phyloP scores from a whole-genome alignment of 2,329 filamentous ascomycete genomes.

The Graphiopsis chlorocephala region DNA sequence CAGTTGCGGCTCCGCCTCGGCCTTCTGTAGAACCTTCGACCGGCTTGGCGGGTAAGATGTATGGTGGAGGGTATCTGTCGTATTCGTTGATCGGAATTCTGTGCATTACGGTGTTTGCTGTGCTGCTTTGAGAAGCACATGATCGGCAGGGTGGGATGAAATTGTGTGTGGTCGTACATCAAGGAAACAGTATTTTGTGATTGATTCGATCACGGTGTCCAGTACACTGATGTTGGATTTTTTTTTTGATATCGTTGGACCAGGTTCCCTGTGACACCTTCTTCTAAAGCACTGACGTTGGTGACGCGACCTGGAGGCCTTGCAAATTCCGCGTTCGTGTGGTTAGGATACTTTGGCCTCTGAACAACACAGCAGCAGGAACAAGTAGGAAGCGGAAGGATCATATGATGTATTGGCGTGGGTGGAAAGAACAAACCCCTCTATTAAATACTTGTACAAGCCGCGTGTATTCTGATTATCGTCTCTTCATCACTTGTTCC shows the following conservation, averaged over 20 bases:
- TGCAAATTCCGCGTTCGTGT: neutral
- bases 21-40: neutral
- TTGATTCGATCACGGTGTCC: neutral
- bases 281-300: neutral
- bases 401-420: neutral
- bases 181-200: fast-evolving
- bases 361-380: neutral
- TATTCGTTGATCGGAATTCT: neutral
- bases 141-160: neutral
- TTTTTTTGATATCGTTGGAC: neutral
- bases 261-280: neutral
- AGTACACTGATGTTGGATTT: neutral
- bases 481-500: neutral
- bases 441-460: neutral
- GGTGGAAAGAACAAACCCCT: neutral
- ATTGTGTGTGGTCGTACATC: neutral
- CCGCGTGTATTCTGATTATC: neutral
- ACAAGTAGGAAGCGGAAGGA: neutral
- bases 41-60: neutral
- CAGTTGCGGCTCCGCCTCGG: neutral
- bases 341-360: neutral
- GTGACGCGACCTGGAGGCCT: neutral
- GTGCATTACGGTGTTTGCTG: neutral
- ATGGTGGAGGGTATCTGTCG: no score
- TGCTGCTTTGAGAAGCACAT: neutral